Base-by-base conservation (phyloP, 1,284 basidiomycete genomes). In the Tylopilus orsonianus region DNA sequence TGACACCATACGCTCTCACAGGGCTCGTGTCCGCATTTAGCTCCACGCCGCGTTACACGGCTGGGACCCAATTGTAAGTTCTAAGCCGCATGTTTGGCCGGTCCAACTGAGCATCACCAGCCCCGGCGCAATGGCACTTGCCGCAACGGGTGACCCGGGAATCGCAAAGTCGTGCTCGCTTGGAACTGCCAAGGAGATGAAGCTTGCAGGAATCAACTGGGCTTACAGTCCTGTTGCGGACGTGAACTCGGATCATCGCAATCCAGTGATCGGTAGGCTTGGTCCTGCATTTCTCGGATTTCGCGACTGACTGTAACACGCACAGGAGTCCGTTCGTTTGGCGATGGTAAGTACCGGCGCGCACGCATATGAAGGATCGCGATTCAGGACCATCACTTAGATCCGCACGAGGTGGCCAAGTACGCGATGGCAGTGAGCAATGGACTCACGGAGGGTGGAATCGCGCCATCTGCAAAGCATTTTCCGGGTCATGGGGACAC, bases 401-500 rank as follows among this genome's bases (percentile, higher is more conserved):
- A 83, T 65, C 77, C 83, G 0, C 48, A 58, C 9, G 59, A 74
- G 38, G 85, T 85, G 2, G 70, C 74, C 0, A 57, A 61, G 35
- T 82, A 75, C 50, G 78, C 74, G 0, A 52, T 56, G 1, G 78
- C 78, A 1, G 79, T 78, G 12, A 69, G 72, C 36, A 57, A 58
- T 2, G 84, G 81, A 1, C 69, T 84, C 16, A 67, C 71, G 0
- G 61, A 70, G 4, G 67, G 71, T 1, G 75, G 74, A 1, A 64
- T 87, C 9, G 82, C 84, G 2, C 73, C 85, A 0, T 80, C 73
- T 23, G 75, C 75, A 2, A 87, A 87, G 58, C 85, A 87, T 57
- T 87, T 87, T 57, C 85, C 84, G 0, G 85, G 85, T 0, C 85
- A 87, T 52, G 85, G 85, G 0, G 83, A 87, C 48, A 87, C 84